These are phyloP conservation scores for Ustilago vetiveriae DNA, from an alignment of 1,284 basidiomycete genomes.

Conservation along the genomic window DNA sequence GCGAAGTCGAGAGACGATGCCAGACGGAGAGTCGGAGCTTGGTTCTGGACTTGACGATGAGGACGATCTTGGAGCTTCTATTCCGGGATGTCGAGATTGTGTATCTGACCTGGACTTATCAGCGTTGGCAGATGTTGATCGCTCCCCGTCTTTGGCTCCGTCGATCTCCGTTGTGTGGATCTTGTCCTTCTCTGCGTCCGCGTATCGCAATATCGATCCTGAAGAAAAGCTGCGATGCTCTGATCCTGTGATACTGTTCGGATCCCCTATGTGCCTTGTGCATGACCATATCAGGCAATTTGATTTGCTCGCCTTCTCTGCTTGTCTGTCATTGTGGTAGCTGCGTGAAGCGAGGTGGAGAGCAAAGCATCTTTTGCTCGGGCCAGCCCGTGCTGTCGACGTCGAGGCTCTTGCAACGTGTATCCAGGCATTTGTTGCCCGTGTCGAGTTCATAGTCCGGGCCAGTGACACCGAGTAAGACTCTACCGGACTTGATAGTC, in stretches of 20 bases:
- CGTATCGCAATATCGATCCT: constrained; percentile 4
- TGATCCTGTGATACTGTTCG: too few relatives aligned
- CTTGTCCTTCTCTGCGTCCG: constrained; percentile 8
- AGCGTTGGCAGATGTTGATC: too few relatives aligned
- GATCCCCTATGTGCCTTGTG: too few relatives aligned
- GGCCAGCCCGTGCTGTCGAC: constrained; percentile 6
- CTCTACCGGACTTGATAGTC: too few relatives aligned
- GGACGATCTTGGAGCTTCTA: neutral
- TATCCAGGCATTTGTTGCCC: neutral
- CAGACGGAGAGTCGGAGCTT: neutral
- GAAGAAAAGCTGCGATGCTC: neutral
- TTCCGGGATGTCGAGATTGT: too few relatives aligned
- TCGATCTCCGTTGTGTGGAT: too few relatives aligned
- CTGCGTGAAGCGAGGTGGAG: too few relatives aligned
- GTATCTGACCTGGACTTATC: too few relatives aligned
- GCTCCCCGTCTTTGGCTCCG: too few relatives aligned
- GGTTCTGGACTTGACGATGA: neutral
- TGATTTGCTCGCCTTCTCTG: neutral
- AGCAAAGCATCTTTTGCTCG: neutral
- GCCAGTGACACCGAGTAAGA: too few relatives aligned
- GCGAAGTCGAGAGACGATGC: constrained; percentile 12
- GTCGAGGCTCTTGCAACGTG: neutral
- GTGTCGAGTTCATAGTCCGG: neutral
- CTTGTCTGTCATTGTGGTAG: neutral
- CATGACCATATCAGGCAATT: too few relatives aligned